These are phyloP conservation scores for Trichoderma afroharzianum DNA, from an alignment of 2,329 filamentous ascomycete genomes.

Conservation along the genomic window DNA sequence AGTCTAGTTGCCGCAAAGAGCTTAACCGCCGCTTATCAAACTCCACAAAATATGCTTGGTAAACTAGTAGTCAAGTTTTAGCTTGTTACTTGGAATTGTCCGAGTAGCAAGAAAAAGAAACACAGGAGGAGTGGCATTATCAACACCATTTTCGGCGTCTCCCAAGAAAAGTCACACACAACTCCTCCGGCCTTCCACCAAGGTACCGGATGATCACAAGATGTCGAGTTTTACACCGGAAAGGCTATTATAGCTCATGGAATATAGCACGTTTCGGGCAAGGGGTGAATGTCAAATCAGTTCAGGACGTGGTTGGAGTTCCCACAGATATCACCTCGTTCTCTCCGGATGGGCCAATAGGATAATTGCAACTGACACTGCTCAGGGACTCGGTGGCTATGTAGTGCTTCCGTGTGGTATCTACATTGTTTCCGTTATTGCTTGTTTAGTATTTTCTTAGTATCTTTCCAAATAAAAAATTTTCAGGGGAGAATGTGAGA, in stretches of 20 bases:
- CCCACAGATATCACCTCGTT: neutral
- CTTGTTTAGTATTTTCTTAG: neutral
- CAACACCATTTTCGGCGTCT: neutral
- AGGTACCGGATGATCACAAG: neutral
- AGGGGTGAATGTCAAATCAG: neutral
- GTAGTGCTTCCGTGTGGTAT: neutral
- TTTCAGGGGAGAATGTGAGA: neutral
- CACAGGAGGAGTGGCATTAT: neutral
- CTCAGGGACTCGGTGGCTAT: neutral
- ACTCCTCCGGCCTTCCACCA: neutral
- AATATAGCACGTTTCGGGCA: neutral
- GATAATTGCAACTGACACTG: neutral
- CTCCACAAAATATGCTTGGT: neutral
- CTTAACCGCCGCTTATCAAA: neutral
- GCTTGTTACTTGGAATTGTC: neutral
- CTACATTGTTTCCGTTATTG: neutral
- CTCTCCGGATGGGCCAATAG: neutral
- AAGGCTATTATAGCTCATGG: neutral
- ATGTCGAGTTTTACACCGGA: neutral
- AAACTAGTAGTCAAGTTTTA: neutral
- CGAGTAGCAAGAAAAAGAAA: neutral
- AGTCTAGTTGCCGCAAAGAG: neutral
- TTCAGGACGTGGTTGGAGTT: neutral
- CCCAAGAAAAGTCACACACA: neutral
- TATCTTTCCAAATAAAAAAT: neutral